These are phyloP conservation scores for Cornus florida DNA, from an alignment of 148 eudicot genomes.

Conservation along the genomic window DNA sequence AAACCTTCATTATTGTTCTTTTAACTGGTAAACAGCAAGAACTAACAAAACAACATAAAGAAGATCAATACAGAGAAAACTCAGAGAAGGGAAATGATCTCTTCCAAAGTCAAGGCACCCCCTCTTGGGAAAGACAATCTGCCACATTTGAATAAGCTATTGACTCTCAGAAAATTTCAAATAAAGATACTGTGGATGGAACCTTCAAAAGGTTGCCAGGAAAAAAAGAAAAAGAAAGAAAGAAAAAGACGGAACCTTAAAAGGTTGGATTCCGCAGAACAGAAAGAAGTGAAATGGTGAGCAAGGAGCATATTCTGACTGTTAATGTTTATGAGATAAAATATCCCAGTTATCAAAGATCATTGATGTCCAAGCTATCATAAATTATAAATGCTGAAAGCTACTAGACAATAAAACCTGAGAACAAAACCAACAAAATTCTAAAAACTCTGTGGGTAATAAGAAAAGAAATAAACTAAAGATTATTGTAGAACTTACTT, in stretches of 20 bases:
- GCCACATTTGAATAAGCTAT: too few species aligned
- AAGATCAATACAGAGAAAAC: background rate
- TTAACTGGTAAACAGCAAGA: background rate
- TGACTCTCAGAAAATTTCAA: too few species aligned
- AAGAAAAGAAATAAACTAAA: background rate
- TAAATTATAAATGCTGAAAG: background rate
- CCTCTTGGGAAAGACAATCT: too few species aligned
- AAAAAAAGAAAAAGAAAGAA: too few species aligned
- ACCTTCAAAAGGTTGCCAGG: background rate
- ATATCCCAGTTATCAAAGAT: background rate
- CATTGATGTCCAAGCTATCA: background rate
- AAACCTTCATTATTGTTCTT: too few species aligned
- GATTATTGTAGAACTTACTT: constrained; percentile 42
- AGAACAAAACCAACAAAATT: background rate
- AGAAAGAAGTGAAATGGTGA: background rate
- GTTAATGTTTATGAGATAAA: too few species aligned
- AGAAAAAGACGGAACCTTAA: too few species aligned
- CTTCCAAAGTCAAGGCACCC: background rate
- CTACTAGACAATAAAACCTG: background rate
- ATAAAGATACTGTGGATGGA: too few species aligned
- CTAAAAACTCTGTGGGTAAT: constrained; percentile 6
- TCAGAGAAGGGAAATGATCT: background rate
- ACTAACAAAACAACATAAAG: background rate
- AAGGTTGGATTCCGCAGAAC: background rate
- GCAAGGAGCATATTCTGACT: background rate